A percentile compares a stretch with the other conserved stretches of the same genome.
These are phyloP conservation scores for Aspergillus alliaceus DNA, from an alignment of 2,329 filamentous ascomycete genomes.

Conservation along the genomic window DNA sequence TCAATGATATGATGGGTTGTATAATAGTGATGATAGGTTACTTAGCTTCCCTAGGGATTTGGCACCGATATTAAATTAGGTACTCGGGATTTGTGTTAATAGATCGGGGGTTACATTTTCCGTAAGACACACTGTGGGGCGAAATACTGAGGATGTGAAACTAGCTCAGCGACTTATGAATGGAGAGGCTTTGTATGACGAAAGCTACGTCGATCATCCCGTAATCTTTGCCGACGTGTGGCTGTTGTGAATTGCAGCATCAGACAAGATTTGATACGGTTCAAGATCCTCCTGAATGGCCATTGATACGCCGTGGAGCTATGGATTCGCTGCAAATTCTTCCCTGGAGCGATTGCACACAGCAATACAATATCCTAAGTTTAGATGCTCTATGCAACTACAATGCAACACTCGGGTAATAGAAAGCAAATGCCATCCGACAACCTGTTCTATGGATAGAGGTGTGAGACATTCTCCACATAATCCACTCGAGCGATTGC, in stretches of 20 bases:
- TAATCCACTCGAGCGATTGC: background rate
- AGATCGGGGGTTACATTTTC: background rate
- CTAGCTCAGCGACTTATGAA: background rate
- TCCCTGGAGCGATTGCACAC: too few species aligned
- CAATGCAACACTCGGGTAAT: background rate
- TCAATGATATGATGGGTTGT: background rate
- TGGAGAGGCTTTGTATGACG: background rate
- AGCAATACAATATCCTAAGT: background rate
- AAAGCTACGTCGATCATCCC: background rate
- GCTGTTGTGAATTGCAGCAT: background rate
- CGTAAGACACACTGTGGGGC: background rate
- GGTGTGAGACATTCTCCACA: background rate
- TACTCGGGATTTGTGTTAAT: background rate
- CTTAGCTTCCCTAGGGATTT: background rate
- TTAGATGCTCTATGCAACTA: background rate
- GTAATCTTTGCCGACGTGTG: background rate
- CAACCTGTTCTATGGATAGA: background rate
- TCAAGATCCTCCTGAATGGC: background rate
- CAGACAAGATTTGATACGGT: background rate
- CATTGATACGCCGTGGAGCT: too few species aligned
- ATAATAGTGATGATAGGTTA: background rate
- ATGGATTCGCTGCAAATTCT: too few species aligned
- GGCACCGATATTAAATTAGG: background rate
- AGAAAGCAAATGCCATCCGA: background rate
- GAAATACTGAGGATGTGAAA: background rate